Base-by-base conservation (phyloP, 2,329 filamentous ascomycete species). In the Periconia sp. region DNA sequence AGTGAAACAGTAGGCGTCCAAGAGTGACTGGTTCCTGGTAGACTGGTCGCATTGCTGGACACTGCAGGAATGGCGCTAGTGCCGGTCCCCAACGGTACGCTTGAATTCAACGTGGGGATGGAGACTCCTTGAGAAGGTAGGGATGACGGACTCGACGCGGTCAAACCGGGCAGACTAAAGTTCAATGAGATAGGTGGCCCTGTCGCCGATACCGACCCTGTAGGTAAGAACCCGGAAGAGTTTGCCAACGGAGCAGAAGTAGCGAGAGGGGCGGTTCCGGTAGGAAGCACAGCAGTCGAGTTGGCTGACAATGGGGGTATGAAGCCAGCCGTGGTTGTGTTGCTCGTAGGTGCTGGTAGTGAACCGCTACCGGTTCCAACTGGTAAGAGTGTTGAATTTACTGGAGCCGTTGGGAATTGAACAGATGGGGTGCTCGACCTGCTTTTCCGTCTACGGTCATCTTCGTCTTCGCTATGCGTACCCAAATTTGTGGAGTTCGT, bases 11-110 rank as follows among this genome's bases (percentile, higher is more conserved):
- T 37, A 11, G 33, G 33, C 10, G 33, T 37, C 33, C 11, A n/a
- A 13, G 33, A 13, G 27, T 23, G 11, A n/a, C 42, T 27, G 7
- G 42, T 44, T 11, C 19, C 19, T 20, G 27, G 19, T 3, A 54
- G 15, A n/a, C 44, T 33, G 9, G 54, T 54, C 14, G 47, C 45
- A 35, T 58, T 58, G 19, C 18, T 41, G 11, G 53, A 55, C 8
- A 41, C 8, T 10, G 33, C 37, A 14, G 54, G 44, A 19, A 58
- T 33, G 9, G 41, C 40, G 15, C 15, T 18, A 33, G 42, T 30
- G 31, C 17, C 41, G 30, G 42, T 35, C 9, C 47, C 47, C 19
- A 19, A n/a, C 17, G 37, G 30, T 15, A 42, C n/a, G 19, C 31
- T 47, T 6, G 43, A 51, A 23, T 49, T 49, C 11, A 6, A 11